Conservation (phyloP, 2,329 filamentous ascomycete species). For the Xylariales sp. region DNA sequence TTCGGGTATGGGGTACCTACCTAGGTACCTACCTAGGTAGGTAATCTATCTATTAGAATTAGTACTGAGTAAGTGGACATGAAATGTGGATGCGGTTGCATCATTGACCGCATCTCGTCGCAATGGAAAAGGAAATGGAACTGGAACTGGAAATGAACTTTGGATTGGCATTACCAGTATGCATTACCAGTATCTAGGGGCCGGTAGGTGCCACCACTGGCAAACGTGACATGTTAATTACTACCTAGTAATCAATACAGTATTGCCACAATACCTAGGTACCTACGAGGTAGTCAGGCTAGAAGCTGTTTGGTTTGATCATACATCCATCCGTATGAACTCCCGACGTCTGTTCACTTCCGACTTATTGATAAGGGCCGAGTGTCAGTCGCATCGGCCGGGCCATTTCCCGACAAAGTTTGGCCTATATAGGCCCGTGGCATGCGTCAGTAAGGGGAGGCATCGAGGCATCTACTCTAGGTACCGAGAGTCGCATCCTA, state of each 20-base stretch:
- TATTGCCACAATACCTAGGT: no score
- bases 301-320: conserved; percentile 13
- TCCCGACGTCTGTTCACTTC: conserved; percentile 13
- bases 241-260: no score
- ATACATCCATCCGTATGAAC: conserved; percentile 1
- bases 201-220: conserved; percentile 10
- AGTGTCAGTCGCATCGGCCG: conserved; percentile 16
- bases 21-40: no score
- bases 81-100: conserved; percentile 19
- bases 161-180: conserved; percentile 8
- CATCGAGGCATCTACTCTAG: conserved; percentile 4
- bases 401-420: neutral
- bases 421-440: neutral
- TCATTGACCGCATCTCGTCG: conserved; percentile 22
- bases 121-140: conserved; percentile 1
- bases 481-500: conserved; percentile 7
- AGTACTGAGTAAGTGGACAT: no score
- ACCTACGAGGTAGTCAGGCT: no score
- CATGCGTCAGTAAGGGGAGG: conserved; percentile 2
- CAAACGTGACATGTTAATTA: conserved; percentile 9
- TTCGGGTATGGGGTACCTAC: no score
- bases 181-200: neutral
- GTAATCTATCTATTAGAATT: no score
- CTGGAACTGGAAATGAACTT: conserved; percentile 1
- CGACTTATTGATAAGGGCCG: conserved; percentile 6